Percentiles rank a stretch among this genome's conserved stretches.
Evolutionary conservation across 768 basidiomycete species (phyloP).

Genomic region (Phlebiopsis flavidoalba): DNA sequence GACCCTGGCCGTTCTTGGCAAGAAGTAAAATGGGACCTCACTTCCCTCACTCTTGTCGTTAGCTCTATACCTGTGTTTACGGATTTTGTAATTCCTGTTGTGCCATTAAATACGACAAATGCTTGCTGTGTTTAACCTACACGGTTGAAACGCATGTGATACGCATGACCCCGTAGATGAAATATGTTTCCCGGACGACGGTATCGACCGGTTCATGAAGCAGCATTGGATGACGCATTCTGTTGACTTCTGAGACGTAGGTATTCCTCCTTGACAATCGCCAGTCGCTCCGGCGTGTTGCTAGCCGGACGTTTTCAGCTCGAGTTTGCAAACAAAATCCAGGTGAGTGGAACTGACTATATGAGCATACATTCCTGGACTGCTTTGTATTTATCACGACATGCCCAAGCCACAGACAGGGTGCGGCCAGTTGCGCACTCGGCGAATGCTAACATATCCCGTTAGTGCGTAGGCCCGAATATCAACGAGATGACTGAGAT

Average conservation of each 20-base stretch:
- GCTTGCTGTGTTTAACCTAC: no score
- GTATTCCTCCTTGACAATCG: slow-evolving; percentile 66
- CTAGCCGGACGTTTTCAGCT: slow-evolving; percentile 28
- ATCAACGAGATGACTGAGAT: background rate
- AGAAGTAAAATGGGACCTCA: slow-evolving; percentile 11
- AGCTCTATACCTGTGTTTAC: background rate
- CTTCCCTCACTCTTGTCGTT: background rate
- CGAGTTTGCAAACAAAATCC: background rate
- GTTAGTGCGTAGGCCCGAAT: background rate
- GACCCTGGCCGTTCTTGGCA: slow-evolving; percentile 48
- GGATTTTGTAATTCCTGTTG: background rate
- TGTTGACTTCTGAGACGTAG: slow-evolving; percentile 53
- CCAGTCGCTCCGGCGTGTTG: slow-evolving; percentile 72
- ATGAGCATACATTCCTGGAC: slow-evolving; percentile 78
- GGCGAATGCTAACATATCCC: slow-evolving; percentile 59
- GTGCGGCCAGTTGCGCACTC: slow-evolving; percentile 79
- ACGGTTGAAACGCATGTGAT: background rate
- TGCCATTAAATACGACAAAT: background rate
- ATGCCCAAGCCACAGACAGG: slow-evolving; percentile 83
- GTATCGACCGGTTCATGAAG: slow-evolving; percentile 1
- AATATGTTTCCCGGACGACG: background rate
- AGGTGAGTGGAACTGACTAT: slow-evolving; percentile 49
- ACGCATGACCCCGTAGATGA: background rate
- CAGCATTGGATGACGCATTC: slow-evolving; percentile 6
- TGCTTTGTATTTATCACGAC: slow-evolving; percentile 58